These are phyloP conservation scores for Hypoxylon rubiginosum DNA, from an alignment of 2,329 filamentous ascomycete genomes.

Conservation along the genomic window DNA sequence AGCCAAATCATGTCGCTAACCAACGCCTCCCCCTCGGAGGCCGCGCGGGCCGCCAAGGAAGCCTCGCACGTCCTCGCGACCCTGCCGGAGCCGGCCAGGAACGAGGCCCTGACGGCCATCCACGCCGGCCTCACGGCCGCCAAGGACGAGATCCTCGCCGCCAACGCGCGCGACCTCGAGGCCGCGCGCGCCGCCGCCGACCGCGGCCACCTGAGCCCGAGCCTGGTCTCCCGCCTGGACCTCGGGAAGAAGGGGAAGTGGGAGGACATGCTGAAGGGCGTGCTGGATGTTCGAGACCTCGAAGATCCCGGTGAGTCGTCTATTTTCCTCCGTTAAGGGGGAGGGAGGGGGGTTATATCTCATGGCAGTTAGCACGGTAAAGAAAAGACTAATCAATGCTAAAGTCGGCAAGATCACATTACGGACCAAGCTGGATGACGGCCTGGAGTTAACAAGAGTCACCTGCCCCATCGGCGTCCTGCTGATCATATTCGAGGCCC, in stretches of 20 bases:
- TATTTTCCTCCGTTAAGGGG: background rate
- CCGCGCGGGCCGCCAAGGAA: conserved; percentile 81
- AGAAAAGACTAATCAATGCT: conserved; percentile 5
- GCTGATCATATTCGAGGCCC: conserved; percentile 97
- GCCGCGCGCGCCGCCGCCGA: conserved; percentile 79
- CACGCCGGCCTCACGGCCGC: conserved; percentile 79
- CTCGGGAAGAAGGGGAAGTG: conserved; percentile 89
- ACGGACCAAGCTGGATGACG: conserved; percentile 87
- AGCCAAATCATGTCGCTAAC: conserved; percentile 90
- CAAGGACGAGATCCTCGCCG: conserved; percentile 82
- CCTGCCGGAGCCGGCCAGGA: conserved; percentile 80
- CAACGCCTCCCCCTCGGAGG: conserved; percentile 82
- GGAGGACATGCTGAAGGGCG: conserved; percentile 97
- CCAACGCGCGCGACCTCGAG: conserved; percentile 87
- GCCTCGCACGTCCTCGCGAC: conserved; percentile 88
- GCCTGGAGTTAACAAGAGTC: conserved; percentile 85
- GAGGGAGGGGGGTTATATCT: no score
- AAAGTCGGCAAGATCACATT: conserved; percentile 86
- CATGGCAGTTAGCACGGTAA: background rate
- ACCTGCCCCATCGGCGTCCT: conserved; percentile 97
- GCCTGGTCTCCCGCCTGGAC: conserved; percentile 89
- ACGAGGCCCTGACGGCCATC: conserved; percentile 86
- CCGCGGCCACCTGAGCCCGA: conserved; percentile 81
- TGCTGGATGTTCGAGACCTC: conserved; percentile 86
- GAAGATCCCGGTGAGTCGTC: conserved; percentile 81